These are phyloP conservation scores for Solanum chiquidenum DNA, from an alignment of 257 asterid genomes.

Conservation along the genomic window DNA sequence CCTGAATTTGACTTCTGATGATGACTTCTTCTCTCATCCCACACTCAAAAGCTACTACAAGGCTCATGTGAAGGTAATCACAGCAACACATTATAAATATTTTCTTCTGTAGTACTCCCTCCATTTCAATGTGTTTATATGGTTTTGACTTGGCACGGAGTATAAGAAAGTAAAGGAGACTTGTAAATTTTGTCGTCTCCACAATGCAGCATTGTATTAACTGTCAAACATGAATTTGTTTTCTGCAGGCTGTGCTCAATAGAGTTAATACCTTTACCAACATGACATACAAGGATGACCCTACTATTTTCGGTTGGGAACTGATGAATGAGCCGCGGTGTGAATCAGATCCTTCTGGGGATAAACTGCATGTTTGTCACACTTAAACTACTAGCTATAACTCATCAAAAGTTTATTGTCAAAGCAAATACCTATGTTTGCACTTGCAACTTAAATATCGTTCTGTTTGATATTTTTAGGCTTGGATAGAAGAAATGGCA, in stretches of 20 bases:
- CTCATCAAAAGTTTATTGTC: not conserved
- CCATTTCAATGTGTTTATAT: not conserved
- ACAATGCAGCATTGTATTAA: not conserved
- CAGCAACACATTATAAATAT: not conserved
- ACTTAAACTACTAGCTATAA: not conserved
- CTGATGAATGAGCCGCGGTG: slow-evolving; percentile 90
- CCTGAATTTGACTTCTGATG: slow-evolving; percentile 71
- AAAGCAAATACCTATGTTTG: not conserved
- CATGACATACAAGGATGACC: slow-evolving; percentile 82
- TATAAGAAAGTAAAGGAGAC: not conserved
- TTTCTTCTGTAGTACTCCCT: not conserved
- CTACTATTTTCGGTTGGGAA: slow-evolving; percentile 90
- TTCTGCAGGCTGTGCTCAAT: slow-evolving; percentile 50
- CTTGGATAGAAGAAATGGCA: slow-evolving; percentile 86
- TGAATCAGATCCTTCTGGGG: slow-evolving; percentile 77
- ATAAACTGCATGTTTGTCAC: slow-evolving; percentile 54
- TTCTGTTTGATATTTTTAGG: slow-evolving; percentile 16
- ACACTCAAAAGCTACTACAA: slow-evolving; percentile 63
- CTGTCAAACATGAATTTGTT: not conserved
- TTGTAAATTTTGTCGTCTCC: not conserved
- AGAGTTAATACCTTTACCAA: slow-evolving; percentile 65
- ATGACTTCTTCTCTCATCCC: slow-evolving; percentile 83
- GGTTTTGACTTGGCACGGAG: not conserved
- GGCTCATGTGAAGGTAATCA: slow-evolving; percentile 54
- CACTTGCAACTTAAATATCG: not conserved